Evolutionary conservation across 1,284 basidiomycete species (phyloP).

Genomic region (Puccinia brachypodii): DNA sequence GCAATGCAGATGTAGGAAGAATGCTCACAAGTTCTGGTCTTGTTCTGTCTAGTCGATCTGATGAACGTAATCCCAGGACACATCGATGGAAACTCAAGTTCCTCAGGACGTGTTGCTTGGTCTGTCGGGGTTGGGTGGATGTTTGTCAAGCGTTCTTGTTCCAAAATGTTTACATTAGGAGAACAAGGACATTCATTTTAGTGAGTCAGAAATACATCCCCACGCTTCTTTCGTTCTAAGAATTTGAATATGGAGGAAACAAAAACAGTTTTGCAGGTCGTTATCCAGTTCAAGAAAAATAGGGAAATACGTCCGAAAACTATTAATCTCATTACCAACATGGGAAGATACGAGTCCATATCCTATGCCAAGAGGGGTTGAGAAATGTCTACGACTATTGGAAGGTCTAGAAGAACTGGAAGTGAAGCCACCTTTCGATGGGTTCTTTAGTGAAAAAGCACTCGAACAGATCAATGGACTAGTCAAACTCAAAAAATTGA

Average conservation of each 20-base stretch:
- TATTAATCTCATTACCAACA: neutral
- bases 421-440: slow-evolving; percentile 11
- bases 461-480: neutral
- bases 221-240: neutral
- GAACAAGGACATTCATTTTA: neutral
- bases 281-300: neutral
- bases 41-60: neutral
- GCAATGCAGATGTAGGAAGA: too few relatives aligned
- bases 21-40: too few relatives aligned
- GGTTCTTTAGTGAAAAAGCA: slow-evolving; percentile 10
- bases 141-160: slow-evolving; percentile 11
- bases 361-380: neutral
- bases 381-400: neutral
- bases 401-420: slow-evolving; percentile 6
- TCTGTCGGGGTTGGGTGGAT: slow-evolving; percentile 11
- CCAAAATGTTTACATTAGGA: neutral
- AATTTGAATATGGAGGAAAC: neutral
- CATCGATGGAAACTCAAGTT: slow-evolving; percentile 11
- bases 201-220: neutral
- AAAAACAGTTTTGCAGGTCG: slow-evolving; percentile 9
- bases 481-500: neutral
- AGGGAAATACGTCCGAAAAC: slow-evolving; percentile 4
- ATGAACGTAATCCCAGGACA: neutral
- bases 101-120: slow-evolving; percentile 15
- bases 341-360: slow-evolving; percentile 3